Evolutionary conservation across 2,329 filamentous ascomycete genomes (phyloP), one percentile per base, ranked within the genome.

Genomic region (Ceratocystis harringtonii): DNA sequence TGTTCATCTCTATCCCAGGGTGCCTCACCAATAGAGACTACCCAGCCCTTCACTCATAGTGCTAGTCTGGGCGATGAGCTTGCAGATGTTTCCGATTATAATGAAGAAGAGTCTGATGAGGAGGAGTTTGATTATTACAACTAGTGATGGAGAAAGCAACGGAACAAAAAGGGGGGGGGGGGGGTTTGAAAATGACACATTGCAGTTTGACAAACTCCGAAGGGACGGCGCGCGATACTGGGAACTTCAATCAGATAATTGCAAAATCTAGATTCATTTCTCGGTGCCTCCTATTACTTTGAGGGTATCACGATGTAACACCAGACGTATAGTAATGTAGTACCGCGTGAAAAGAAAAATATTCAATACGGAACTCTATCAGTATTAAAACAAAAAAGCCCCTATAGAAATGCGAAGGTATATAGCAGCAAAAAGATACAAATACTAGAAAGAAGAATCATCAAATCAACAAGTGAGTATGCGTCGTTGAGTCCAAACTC

Each of bases 401-500:
- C 43, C 1, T 8, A 52, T 10, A 63, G 3, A 48, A 32, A 12
- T 32, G 19, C 50, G 17, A 19, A 43, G 25, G 17, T 45, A 50
- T n/a, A 48, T 55, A 48, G 41, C 22, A 5, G 28, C 19, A 61
- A 12, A n/a, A 62, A 64, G 8, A 45, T 61, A 48, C 25, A 61
- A 62, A 1, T 41, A 41, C 36, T 28, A 32, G 25, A 50, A 45
- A 62, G 55, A 43, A n/a, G 25, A 62, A 45, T 2, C 8, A n/a
- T 25, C 19, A 44, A 60, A 25, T 30, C 55, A 63, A 50, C 48
- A 63, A 36, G 43, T 61, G 58, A 48, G 58, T 61, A 65, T 65
- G 57, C 44, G 48, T 57, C 61, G 61, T 66, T 66, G 61, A 66
- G 55, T 66, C 55, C 61, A 64, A 57, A 15, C 50, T 43, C n/a